These are phyloP conservation scores for Waitea zeae DNA, from an alignment of 1,284 basidiomycete species.

Conservation along the genomic window DNA sequence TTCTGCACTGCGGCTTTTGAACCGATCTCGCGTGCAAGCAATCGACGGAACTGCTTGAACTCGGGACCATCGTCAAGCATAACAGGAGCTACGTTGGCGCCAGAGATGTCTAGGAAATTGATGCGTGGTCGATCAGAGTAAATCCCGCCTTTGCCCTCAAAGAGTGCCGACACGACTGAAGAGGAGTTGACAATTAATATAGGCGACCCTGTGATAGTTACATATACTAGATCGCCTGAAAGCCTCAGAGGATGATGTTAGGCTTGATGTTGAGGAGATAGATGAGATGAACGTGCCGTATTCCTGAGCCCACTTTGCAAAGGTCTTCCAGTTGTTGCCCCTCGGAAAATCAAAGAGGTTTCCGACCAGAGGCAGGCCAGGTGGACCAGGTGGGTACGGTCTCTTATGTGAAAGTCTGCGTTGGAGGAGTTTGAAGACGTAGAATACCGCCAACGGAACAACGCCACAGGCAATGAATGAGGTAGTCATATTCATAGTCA, in stretches of 20 bases:
- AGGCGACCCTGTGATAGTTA: constrained; percentile 11
- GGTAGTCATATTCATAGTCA: too few species aligned
- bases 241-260: too few species aligned
- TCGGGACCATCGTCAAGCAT: not conserved
- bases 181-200: constrained; percentile 13
- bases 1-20: too few species aligned
- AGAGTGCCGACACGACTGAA: constrained; percentile 7
- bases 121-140: too few species aligned
- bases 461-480: too few species aligned
- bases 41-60: not conserved
- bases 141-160: not conserved
- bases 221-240: constrained; percentile 11
- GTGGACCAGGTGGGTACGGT: constrained; percentile 13
- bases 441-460: too few species aligned
- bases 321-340: constrained; percentile 11
- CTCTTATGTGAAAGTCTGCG: too few species aligned
- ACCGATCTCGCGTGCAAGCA: too few species aligned
- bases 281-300: constrained; percentile 7
- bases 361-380: constrained; percentile 12
- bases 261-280: too few species aligned
- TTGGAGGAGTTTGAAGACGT: too few species aligned
- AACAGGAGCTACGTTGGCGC: too few species aligned
- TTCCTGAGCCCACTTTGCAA: constrained; percentile 7
- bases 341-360: constrained; percentile 13
- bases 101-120: too few species aligned